Percentiles rank a stretch among this genome's conserved stretches.
Evolutionary conservation across 306 rosid species (phyloP).

Genomic region (Rosa rugosa): DNA sequence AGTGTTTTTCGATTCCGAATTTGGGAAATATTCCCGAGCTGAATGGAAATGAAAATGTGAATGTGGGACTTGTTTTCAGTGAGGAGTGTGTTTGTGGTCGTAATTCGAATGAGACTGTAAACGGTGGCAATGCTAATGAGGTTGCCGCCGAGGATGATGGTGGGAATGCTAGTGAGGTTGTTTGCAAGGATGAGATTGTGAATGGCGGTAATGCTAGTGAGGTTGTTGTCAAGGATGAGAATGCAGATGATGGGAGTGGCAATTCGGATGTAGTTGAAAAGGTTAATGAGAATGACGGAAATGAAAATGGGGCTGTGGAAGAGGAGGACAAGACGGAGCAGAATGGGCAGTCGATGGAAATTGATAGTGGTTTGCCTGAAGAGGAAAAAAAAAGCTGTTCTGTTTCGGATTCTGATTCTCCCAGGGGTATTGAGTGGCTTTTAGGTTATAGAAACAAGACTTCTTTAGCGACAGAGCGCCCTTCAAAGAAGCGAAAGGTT

Average conservation of each 20-base stretch:
- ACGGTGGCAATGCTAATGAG: neutral
- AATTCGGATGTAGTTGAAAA: neutral
- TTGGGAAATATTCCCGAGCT: constrained; percentile 33
- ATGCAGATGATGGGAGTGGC: neutral
- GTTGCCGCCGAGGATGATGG: neutral
- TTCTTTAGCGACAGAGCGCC: constrained; percentile 74
- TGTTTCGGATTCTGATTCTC: constrained; percentile 29
- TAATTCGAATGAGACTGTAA: neutral
- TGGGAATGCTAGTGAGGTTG: neutral
- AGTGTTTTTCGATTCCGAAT: constrained; percentile 52
- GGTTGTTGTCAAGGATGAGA: neutral
- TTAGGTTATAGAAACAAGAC: constrained; percentile 76
- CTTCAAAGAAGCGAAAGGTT: constrained; percentile 88
- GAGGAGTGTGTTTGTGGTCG: constrained; percentile 3
- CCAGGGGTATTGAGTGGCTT: constrained; percentile 68
- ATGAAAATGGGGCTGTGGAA: constrained; percentile 23
- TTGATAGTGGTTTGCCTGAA: constrained; percentile 28
- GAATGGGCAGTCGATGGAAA: constrained; percentile 31
- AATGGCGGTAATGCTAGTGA: neutral
- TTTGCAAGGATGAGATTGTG: too few species aligned
- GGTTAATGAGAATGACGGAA: neutral
- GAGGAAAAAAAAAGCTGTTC: constrained; percentile 31
- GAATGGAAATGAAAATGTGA: constrained; percentile 23
- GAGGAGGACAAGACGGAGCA: constrained; percentile 30
- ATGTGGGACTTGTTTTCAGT: neutral